Conservation (phyloP, 805 yeast genomes). For the Peterozyma toletana region DNA sequence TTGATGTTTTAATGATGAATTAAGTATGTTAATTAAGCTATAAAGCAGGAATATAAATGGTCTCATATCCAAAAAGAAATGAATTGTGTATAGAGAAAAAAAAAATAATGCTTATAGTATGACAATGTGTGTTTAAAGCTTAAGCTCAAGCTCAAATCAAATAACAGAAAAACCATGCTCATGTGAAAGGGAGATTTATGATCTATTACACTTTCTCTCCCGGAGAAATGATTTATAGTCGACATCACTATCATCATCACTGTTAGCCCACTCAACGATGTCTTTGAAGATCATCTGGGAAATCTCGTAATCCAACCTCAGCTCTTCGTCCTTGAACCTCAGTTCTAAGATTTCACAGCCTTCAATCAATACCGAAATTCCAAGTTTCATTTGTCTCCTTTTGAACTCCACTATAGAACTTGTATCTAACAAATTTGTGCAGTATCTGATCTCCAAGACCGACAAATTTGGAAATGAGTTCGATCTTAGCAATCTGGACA, state of each 20-base stretch:
- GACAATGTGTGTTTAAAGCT: background rate
- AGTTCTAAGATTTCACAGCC: constrained; percentile 66
- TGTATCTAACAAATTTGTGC: constrained; percentile 48
- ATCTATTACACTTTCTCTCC: background rate
- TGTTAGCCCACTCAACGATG: constrained; percentile 57
- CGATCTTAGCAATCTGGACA: constrained; percentile 24
- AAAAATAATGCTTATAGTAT: background rate
- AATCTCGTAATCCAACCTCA: constrained; percentile 45
- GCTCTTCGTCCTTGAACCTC: constrained; percentile 54
- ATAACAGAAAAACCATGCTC: background rate
- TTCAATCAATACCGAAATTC: constrained; percentile 57
- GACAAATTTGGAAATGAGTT: constrained; percentile 52
- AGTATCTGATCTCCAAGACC: constrained; percentile 72
- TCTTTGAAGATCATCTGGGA: constrained; percentile 56
- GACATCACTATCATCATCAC: constrained; percentile 32
- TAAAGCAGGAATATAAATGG: background rate
- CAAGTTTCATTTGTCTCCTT: constrained; percentile 35
- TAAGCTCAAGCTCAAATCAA: background rate
- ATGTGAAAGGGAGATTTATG: background rate
- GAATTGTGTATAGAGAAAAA: background rate
- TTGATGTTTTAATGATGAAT: too few species aligned
- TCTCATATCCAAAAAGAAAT: background rate
- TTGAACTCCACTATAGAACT: constrained; percentile 65
- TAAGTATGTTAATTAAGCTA: too few species aligned
- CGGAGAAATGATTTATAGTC: background rate